Evolutionary conservation across 164 flowering plant genomes (phyloP).

Genomic region (Sextonia rubra): DNA sequence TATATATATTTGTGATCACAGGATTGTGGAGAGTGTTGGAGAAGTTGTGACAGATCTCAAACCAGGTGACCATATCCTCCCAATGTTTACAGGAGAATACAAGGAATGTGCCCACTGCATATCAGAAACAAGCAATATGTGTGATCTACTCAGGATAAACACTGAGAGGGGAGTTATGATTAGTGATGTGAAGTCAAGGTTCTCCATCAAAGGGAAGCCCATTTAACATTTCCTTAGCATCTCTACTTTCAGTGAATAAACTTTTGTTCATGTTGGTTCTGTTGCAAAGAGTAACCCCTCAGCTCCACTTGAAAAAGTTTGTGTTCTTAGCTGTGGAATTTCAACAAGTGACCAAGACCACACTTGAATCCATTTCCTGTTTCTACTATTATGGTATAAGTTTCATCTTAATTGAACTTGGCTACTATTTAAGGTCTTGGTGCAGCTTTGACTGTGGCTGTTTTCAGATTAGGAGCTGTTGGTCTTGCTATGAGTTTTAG

Average conservation of each 20-base stretch:
- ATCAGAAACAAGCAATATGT: conserved; percentile 67
- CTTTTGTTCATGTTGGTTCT: conserved; percentile 58
- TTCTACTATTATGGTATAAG: too few species aligned
- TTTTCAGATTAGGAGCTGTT: conserved; percentile 81
- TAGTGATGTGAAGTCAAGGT: conserved; percentile 45
- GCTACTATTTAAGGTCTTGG: conserved; percentile 47
- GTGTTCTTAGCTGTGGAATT: conserved; percentile 64
- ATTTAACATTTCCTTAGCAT: conserved; percentile 66
- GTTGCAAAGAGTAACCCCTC: conserved; percentile 60
- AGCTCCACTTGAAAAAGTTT: conserved; percentile 29
- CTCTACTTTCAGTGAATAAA: conserved; percentile 73
- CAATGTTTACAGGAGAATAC: conserved; percentile 65
- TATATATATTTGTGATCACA: conserved; percentile 2
- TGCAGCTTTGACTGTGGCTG: conserved; percentile 66
- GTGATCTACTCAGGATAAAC: conserved; percentile 57
- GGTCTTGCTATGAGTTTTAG: conserved; percentile 65
- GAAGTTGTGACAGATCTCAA: conserved; percentile 48
- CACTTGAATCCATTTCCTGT: too few species aligned
- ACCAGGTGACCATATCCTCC: conserved; percentile 64
- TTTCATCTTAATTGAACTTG: not conserved
- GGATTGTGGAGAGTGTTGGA: conserved; percentile 64
- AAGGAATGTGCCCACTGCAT: conserved; percentile 55
- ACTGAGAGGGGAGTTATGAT: conserved; percentile 63
- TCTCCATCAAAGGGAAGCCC: conserved; percentile 51
- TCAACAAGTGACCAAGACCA: conserved; percentile 39